Base-by-base conservation (phyloP, 371 early-diverging fungal genomes). In the Mortierella polycephala region DNA sequence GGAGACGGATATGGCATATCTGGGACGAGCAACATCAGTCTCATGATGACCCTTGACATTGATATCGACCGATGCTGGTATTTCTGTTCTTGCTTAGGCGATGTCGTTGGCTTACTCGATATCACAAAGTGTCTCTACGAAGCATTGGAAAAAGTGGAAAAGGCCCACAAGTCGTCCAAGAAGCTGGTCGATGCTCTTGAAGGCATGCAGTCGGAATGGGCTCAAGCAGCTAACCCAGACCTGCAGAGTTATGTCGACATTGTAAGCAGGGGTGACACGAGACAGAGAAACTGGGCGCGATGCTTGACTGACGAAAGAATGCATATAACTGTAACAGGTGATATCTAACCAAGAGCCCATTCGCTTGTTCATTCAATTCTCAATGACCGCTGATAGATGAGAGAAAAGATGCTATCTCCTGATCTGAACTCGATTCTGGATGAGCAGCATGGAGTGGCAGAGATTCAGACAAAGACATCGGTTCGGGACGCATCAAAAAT, bases 101-200 rank as follows among this genome's bases (percentile, higher is more conserved):
- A 94, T 71, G 94, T 98, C 54, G 94, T 96, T 51, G 97, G 98
- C 12, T 75, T 96, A 51, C 83, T 97, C 55, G 98, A 97, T 83
- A 95, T 97, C 67, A 96, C 96, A 62, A 96, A 96, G 71, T 95
- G 96, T 82, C 86, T 97, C 63, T 96, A 93, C 81, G 96, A 96
- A 67, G 92, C 95, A 30, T 82, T 97, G 53, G 96, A 95, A 66
- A 94, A 95, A 64, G 88, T 97, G 81, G 97, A 96, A 69, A 88
- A 93, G 21, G 95, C 95, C 23, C 93, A 94, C 83, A 90, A 90
- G 57, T 93, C 94, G 44, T 93, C 93, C 61, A 85, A 88, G 67
- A 88, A 88, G 67, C 84, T 95, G 60, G 92, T 92, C 61, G 93
- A 90, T 60, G 97, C 96, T n/a, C 85, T 97, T 69, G 95, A 96